Conservation (phyloP, 106 monocot species). For the Dendrobium huoshanense region DNA sequence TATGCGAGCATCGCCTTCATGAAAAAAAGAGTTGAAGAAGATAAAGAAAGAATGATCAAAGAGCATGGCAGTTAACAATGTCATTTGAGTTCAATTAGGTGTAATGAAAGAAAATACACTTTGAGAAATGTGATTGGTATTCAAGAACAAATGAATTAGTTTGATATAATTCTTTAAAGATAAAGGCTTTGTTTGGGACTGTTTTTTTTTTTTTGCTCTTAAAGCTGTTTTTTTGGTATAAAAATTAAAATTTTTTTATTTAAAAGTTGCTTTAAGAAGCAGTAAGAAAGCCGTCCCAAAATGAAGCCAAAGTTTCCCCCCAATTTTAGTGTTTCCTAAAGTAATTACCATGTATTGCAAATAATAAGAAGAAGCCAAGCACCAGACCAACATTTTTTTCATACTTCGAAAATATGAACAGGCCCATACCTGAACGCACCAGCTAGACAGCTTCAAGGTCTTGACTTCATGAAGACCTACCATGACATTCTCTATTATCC, state of each 20-base stretch:
- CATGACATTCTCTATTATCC: background rate
- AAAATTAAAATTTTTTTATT: too few relatives aligned
- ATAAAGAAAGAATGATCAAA: too few relatives aligned
- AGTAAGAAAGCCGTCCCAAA: too few relatives aligned
- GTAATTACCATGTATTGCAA: background rate
- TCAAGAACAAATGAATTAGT: too few relatives aligned
- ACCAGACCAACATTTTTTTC: background rate
- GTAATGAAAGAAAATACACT: background rate
- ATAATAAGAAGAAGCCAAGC: background rate
- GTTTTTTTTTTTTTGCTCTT: too few relatives aligned
- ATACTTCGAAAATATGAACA: background rate
- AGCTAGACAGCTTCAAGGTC: background rate
- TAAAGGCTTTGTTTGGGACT: too few relatives aligned
- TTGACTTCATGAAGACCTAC: slow-evolving; percentile 1
- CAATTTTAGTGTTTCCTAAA: too few relatives aligned
- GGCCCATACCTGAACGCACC: slow-evolving; percentile 6
- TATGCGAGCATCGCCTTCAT: background rate
- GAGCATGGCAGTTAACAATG: background rate
- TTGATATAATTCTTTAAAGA: too few relatives aligned
- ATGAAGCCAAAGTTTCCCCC: too few relatives aligned
- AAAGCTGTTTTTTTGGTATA: too few relatives aligned
- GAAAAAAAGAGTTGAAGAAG: background rate
- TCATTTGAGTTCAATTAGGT: background rate
- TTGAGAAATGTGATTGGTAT: too few relatives aligned
- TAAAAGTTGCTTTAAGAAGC: too few relatives aligned